phyloP scores from a whole-genome alignment of 345 rosid species.

The Salix dunnii region DNA sequence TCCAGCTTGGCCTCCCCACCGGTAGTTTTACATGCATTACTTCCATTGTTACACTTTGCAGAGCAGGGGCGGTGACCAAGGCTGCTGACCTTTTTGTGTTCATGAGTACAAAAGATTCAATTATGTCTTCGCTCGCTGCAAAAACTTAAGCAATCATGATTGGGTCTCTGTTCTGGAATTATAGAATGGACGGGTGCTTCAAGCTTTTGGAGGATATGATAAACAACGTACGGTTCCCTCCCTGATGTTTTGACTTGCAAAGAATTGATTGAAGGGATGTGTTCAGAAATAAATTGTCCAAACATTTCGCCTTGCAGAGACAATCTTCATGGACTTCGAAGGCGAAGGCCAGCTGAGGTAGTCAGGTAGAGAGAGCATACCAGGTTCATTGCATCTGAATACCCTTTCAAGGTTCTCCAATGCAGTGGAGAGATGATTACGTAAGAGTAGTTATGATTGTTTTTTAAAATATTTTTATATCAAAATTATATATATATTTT shows the following conservation, averaged over 20 bases:
- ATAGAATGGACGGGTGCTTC: slow-evolving; percentile 62
- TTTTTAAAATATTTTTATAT: too few species aligned
- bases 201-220: slow-evolving; percentile 71
- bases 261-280: slow-evolving; percentile 82
- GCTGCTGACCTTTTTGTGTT: slow-evolving; percentile 78
- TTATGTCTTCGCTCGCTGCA: slow-evolving; percentile 81
- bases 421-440: too few species aligned
- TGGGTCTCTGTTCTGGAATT: slow-evolving; percentile 55
- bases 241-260: slow-evolving; percentile 90
- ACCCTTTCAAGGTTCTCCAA: too few species aligned
- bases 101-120: slow-evolving; percentile 77
- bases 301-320: too few species aligned
- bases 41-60: slow-evolving; percentile 77
- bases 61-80: slow-evolving; percentile 72
- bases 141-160: slow-evolving; percentile 72
- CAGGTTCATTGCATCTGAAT: too few species aligned
- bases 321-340: too few species aligned
- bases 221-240: slow-evolving; percentile 67
- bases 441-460: too few species aligned
- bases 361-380: too few species aligned
- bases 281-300: slow-evolving; percentile 24
- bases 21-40: slow-evolving; percentile 79
- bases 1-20: slow-evolving; percentile 64
- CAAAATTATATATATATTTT: too few species aligned
- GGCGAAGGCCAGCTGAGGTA: too few species aligned